Evolutionary conservation across 1,284 basidiomycete species (phyloP).

Genomic region (Somion occarium): DNA sequence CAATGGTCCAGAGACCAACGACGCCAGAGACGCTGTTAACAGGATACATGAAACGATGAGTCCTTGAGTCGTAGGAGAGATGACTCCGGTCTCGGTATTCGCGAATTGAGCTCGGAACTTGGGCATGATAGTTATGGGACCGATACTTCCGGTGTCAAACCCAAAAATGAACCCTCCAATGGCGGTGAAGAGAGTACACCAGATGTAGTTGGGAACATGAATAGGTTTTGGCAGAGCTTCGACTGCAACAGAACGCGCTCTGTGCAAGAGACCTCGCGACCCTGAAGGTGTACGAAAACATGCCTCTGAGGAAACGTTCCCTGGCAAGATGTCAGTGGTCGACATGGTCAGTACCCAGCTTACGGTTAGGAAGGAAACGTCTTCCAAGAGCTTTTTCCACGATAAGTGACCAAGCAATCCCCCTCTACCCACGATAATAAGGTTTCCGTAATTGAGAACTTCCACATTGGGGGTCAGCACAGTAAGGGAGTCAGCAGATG

Average conservation of each 20-base stretch:
- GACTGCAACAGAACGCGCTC: neutral
- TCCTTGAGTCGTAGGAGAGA: slow-evolving; percentile 35
- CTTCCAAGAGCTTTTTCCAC: no score
- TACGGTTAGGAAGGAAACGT: no score
- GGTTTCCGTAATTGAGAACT: no score
- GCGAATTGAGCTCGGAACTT: slow-evolving; percentile 35
- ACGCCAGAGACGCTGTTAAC: slow-evolving; percentile 40
- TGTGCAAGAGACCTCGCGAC: neutral
- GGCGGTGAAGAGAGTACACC: slow-evolving; percentile 29
- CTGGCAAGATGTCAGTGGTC: neutral
- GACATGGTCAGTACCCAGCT: neutral
- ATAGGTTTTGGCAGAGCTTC: neutral
- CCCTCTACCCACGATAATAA: no score
- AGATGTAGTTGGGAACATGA: slow-evolving; percentile 22
- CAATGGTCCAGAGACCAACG: slow-evolving; percentile 39
- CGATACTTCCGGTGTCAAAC: slow-evolving; percentile 40
- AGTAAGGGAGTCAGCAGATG: no score
- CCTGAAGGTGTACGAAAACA: neutral
- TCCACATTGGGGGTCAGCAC: no score
- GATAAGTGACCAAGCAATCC: no score
- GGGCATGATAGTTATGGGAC: slow-evolving; percentile 41
- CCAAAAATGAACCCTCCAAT: slow-evolving; percentile 36
- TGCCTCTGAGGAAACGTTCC: neutral
- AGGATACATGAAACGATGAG: slow-evolving; percentile 40
- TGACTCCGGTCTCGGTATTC: slow-evolving; percentile 12